A percentile compares a stretch with the other conserved stretches of the same genome.
phyloP scores from a whole-genome alignment of 495 filamentous ascomycete genomes.

The Collariella sp. region DNA sequence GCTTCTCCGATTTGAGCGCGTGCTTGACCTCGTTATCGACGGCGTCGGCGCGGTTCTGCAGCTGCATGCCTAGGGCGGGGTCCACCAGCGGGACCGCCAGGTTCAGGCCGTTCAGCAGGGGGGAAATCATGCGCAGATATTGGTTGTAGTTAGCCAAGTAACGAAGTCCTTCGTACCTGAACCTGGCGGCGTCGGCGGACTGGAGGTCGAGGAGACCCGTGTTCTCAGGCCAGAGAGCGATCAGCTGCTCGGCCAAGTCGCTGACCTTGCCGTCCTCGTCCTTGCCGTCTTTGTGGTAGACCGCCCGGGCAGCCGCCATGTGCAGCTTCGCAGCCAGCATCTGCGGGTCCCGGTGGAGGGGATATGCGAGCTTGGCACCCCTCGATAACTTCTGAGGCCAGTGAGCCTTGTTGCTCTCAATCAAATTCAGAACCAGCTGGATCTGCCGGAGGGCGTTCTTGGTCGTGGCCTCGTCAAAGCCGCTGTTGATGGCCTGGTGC shows the following conservation, averaged over 20 bases:
- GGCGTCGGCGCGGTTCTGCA: constrained; percentile 21
- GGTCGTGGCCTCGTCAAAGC: constrained; percentile 32
- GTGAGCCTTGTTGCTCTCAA: constrained; percentile 43
- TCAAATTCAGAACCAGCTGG: constrained; percentile 41
- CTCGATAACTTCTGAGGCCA: constrained; percentile 3
- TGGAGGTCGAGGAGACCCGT: constrained; percentile 27
- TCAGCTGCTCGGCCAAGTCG: constrained; percentile 29
- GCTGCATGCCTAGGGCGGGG: constrained; percentile 25
- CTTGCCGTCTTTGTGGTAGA: constrained; percentile 17
- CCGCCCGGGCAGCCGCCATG: constrained; percentile 29
- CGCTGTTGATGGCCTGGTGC: constrained; percentile 33
- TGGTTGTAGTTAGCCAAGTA: constrained; percentile 23
- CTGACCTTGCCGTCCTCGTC: constrained; percentile 23
- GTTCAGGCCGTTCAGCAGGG: constrained; percentile 35
- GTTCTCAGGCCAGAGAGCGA: constrained; percentile 30
- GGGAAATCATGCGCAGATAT: constrained; percentile 22
- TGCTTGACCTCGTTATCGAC: constrained; percentile 22
- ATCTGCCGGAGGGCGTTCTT: constrained; percentile 36
- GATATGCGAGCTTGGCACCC: background rate
- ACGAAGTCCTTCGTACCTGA: constrained; percentile 10
- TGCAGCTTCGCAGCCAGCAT: constrained; percentile 31
- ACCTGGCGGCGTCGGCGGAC: constrained; percentile 19
- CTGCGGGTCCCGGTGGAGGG: constrained; percentile 33
- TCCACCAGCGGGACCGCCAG: constrained; percentile 31
- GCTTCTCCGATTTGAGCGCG: constrained; percentile 7